phyloP scores from a whole-genome alignment of 1,284 basidiomycete genomes.

The Rhodotorula sp. region DNA sequence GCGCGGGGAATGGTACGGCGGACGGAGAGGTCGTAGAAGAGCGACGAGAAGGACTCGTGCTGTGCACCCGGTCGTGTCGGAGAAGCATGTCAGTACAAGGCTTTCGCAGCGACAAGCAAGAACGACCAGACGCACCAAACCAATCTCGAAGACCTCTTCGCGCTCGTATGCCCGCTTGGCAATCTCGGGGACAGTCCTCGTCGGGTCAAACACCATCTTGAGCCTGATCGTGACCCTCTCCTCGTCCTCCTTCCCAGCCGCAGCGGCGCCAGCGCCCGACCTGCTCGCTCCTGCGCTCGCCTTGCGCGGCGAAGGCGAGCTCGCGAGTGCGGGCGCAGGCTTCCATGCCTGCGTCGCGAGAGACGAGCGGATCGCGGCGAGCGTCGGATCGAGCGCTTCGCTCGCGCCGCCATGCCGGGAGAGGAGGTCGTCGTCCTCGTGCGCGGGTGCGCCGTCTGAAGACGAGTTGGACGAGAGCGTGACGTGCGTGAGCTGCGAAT shows the following conservation, averaged over 20 bases:
- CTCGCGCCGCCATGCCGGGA: no score
- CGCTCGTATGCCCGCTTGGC: slow-evolving; percentile 19
- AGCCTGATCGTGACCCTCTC: slow-evolving; percentile 6
- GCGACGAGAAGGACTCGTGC: slow-evolving; percentile 19
- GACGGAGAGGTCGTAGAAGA: slow-evolving; percentile 21
- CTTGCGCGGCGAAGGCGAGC: not conserved
- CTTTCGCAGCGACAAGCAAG: not conserved
- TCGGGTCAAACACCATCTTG: slow-evolving; percentile 25
- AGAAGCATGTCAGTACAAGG: not conserved
- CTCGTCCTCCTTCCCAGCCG: not conserved
- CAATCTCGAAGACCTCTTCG: slow-evolving; percentile 16
- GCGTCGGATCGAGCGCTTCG: slow-evolving; percentile 1
- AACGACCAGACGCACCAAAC: slow-evolving; percentile 5
- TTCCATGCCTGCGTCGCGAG: not conserved
- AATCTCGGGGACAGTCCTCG: not conserved
- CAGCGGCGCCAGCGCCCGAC: no score
- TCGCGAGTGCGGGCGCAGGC: not conserved
- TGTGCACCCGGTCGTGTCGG: not conserved
- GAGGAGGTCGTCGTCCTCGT: not conserved
- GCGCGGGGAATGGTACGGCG: not conserved
- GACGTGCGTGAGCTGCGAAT: not conserved
- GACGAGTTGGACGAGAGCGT: not conserved
- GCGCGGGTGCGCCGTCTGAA: not conserved
- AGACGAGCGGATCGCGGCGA: slow-evolving; percentile 8
- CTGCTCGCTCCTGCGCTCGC: not conserved